Evolutionary conservation across 805 yeast species (phyloP).

Genomic region (Metschnikowia dekortorum): DNA sequence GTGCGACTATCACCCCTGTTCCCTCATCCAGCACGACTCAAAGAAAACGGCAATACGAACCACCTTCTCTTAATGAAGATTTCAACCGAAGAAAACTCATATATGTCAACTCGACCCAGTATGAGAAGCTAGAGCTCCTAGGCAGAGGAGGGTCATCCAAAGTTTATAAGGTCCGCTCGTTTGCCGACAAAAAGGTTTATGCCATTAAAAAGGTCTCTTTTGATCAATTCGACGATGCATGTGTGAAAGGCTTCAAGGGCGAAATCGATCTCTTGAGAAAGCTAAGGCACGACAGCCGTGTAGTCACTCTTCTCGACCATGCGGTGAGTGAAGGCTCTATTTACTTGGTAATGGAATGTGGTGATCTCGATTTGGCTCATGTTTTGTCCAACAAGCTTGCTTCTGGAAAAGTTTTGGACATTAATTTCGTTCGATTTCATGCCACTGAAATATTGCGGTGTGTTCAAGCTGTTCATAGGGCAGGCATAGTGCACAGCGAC

Average conservation of each 20-base stretch:
- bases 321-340: conserved; percentile 62
- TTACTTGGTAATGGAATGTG: conserved; percentile 87
- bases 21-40: background rate
- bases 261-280: conserved; percentile 73
- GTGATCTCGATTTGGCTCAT: conserved; percentile 84
- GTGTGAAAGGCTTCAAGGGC: conserved; percentile 78
- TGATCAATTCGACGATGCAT: conserved; percentile 73
- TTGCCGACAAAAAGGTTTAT: conserved; percentile 49
- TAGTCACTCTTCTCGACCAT: conserved; percentile 73
- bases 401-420: conserved; percentile 46
- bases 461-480: conserved; percentile 80
- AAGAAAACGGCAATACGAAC: background rate
- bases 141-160: conserved; percentile 94
- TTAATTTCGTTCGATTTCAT: conserved; percentile 75
- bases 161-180: conserved; percentile 71
- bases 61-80: conserved; percentile 11
- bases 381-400: conserved; percentile 58
- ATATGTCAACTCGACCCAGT: conserved; percentile 52
- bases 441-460: conserved; percentile 75
- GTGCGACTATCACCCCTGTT: background rate
- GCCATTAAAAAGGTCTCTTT: conserved; percentile 81
- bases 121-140: conserved; percentile 69
- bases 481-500: conserved; percentile 83
- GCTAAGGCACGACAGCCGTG: conserved; percentile 58
- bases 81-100: conserved; percentile 26